Evolutionary conservation across 164 flowering plant species (phyloP), one percentile per base, ranked within the genome.

Genomic region (Vitis rotundifolia): DNA sequence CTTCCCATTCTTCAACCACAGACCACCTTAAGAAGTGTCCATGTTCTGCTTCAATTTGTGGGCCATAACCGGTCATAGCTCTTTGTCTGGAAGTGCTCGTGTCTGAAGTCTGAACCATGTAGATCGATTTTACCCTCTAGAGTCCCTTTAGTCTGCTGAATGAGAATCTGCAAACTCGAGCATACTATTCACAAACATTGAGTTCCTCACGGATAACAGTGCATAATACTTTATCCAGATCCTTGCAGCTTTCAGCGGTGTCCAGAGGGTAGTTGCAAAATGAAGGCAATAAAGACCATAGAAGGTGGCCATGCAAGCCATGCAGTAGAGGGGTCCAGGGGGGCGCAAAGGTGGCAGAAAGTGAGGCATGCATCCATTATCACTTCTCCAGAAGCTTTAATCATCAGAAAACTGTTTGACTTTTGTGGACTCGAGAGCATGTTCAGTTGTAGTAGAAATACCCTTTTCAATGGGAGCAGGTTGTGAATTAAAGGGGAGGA

Each of bases 241-340:
- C 86, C 75, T 83, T 82, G 71, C 93, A 93, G 77, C 89, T 87
- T 77, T 79, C 76, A 62, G 94, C 90, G 65, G 94, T 92, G 67
- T 96, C 99, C 58, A 78, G 15, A 63, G 99, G 92, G 73, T 92
- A 96, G 78, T 92, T 91, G 84, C 99, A 96, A 79, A 93, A 96
- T 44, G 98, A 86, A 71, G 98, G 97, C 69, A 96, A 69, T 76
- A 96, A 79, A 12, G 98, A 93, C 98, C 98, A 96, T 59, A 96
- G 63, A 10, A 22, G 26, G 26, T 22, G 26, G 26, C 26, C 26
- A 22, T 22, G 22, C 22, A 22, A 22, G 26, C 26, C 26, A 22
- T 22, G 26, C 26, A 22, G 26, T 22, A 22, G 26, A 22, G 26
- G 26, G 26, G 26, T 22, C 26, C 26, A 22, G 26, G 26, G 26